Evolutionary conservation across 345 rosid genomes (phyloP), one percentile per base, ranked within the genome.

Genomic region (Melastoma malabathricum): DNA sequence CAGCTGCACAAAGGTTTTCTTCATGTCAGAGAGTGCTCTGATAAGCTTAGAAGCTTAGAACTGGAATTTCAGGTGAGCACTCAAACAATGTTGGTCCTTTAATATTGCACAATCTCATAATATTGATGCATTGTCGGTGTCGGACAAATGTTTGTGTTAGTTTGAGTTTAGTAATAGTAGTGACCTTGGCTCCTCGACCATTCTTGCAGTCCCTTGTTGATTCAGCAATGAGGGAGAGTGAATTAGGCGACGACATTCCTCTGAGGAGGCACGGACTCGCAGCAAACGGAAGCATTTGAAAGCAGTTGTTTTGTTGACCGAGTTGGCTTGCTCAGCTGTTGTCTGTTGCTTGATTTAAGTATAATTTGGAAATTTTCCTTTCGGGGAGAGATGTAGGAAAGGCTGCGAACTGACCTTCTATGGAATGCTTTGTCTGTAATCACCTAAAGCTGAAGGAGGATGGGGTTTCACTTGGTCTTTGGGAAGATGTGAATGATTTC

Each of bases 1-100:
- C 79, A 90, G 96, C 75, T 90, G 50, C 72, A 72, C 44, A 78
- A 71, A 60, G 69, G 83, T 56, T 84, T 67, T 67, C 57, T 67
- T 72, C 89, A 79, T 67, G 75, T 80, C 43, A 86, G 70, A 57
- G 94, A 82, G 27, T 69, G 59, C 72, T 66, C 66, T 3, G 77
- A 72, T 56, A 76, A 72, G 64, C 75, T 86, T 46, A 78, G 82
- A 72, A 70, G 72, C 64, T 68, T 57, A 53, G 94, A 86, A 69
- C 78, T 63, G 46, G 96, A 90, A 66, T 82, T 86, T 47, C 78
- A 82, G 87, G 98, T 86, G 52, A 66, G 76, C 15, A 10, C 20
- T 45, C 34, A 68, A 48, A 50, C 34, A 22, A 2, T 14, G 12
- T 46, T 45, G 19, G 25, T 51, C 13, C 16, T 48, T 31, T 41